Percentiles rank a stretch among this genome's conserved stretches.
These are phyloP conservation scores for Hevea brasiliensis DNA, from an alignment of 345 rosid genomes.

Conservation along the genomic window DNA sequence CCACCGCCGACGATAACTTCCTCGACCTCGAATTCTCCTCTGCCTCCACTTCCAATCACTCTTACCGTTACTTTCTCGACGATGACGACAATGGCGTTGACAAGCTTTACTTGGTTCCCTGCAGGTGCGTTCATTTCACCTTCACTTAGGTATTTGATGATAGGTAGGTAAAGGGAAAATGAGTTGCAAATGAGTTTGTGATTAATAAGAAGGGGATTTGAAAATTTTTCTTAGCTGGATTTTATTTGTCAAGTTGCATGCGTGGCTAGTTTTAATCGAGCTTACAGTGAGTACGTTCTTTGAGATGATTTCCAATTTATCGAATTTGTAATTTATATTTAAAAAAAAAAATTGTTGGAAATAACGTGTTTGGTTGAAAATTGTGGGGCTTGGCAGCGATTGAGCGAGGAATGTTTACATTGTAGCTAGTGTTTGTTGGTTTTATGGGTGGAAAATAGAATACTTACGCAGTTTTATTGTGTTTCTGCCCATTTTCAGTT, in stretches of 20 bases:
- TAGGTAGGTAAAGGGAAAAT: not conserved
- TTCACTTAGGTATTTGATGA: not conserved
- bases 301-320: not conserved
- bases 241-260: not conserved
- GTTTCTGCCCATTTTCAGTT: slow-evolving; percentile 9
- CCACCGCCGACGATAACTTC: slow-evolving; percentile 7
- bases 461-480: not conserved
- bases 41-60: not conserved
- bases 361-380: not conserved
- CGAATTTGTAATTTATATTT: not conserved
- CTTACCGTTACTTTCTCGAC: not conserved
- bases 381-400: too few species aligned
- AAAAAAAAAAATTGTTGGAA: not conserved
- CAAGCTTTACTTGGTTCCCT: slow-evolving; percentile 24
- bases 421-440: not conserved
- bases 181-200: not conserved
- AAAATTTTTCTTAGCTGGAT: not conserved
- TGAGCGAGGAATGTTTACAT: too few species aligned
- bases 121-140: slow-evolving; percentile 10
- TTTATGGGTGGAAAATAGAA: not conserved
- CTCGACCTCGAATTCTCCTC: slow-evolving; percentile 10
- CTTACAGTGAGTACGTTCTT: not conserved
- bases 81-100: slow-evolving; percentile 15
- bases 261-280: not conserved
- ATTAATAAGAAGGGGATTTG: too few species aligned